A percentile compares a stretch with the other conserved stretches of the same genome.
Conservation (phyloP, 2,329 filamentous ascomycete species). For the Trichoderma simmonsii region DNA sequence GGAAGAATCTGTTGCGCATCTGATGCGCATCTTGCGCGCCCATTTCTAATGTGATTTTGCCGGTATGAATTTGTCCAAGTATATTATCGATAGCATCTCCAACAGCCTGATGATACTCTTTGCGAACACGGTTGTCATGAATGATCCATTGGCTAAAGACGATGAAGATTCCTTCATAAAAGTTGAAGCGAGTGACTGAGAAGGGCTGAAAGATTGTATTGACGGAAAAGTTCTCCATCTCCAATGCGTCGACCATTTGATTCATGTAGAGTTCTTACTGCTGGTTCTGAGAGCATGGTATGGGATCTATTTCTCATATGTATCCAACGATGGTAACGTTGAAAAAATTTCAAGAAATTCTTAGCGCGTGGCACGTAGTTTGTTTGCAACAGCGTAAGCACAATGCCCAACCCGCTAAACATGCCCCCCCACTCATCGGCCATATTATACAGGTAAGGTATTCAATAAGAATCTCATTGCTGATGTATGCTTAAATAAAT, state of each 20-base stretch:
- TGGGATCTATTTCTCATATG: not conserved
- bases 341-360: not conserved
- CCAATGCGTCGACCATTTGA: not conserved
- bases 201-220: not conserved
- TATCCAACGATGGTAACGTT: not conserved
- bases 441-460: not conserved
- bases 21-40: not conserved
- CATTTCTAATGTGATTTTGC: not conserved
- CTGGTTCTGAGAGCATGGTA: not conserved
- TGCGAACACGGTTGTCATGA: not conserved
- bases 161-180: not conserved
- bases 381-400: not conserved
- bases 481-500: not conserved
- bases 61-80: not conserved
- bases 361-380: not conserved
- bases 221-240: not conserved
- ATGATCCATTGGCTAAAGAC: not conserved
- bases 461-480: not conserved
- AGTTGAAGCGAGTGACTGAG: not conserved
- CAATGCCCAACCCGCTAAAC: not conserved
- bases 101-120: not conserved
- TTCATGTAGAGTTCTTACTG: not conserved
- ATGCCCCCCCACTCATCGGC: not conserved
- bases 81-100: not conserved
- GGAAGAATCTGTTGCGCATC: not conserved